These are phyloP conservation scores for Populus simonii DNA, from an alignment of 345 rosid genomes.

Conservation along the genomic window DNA sequence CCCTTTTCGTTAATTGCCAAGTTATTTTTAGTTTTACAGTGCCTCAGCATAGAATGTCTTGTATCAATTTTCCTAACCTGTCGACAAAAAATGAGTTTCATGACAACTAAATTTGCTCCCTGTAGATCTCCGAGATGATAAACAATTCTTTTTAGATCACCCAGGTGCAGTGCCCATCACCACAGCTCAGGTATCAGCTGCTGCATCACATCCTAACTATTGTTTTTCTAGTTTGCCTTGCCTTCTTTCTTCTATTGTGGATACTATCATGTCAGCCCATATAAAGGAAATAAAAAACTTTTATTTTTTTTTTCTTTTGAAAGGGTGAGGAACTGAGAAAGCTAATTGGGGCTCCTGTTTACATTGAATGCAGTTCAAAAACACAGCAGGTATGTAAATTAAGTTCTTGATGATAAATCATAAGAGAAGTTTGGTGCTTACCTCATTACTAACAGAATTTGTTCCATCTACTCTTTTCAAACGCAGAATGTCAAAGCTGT, in stretches of 20 bases:
- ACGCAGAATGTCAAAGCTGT: conserved; percentile 52
- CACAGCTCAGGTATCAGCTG: conserved; percentile 56
- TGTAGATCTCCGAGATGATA: conserved; percentile 82
- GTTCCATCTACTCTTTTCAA: neutral
- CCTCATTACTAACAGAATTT: conserved; percentile 5
- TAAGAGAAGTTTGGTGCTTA: neutral
- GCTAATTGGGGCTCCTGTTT: conserved; percentile 68
- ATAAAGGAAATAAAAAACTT: neutral
- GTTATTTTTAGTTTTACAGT: neutral
- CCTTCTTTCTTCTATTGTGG: neutral
- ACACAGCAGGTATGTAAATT: conserved; percentile 64
- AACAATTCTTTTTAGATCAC: conserved; percentile 60
- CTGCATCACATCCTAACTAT: conserved; percentile 4
- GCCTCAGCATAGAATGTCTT: neutral
- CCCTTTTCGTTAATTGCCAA: neutral
- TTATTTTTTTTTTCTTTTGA: neutral
- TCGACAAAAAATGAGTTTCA: neutral
- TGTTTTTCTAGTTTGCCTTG: neutral
- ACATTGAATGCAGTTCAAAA: conserved; percentile 82
- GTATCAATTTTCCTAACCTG: neutral
- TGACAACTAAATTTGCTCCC: conserved; percentile 14
- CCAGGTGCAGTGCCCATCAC: conserved; percentile 75
- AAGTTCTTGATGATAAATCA: neutral
- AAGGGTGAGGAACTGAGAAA: conserved; percentile 86
- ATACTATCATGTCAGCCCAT: neutral